A percentile compares a stretch with the other conserved stretches of the same genome.
These are phyloP conservation scores for Pelargonium nanum DNA, from an alignment of 345 rosid genomes.

Conservation along the genomic window DNA sequence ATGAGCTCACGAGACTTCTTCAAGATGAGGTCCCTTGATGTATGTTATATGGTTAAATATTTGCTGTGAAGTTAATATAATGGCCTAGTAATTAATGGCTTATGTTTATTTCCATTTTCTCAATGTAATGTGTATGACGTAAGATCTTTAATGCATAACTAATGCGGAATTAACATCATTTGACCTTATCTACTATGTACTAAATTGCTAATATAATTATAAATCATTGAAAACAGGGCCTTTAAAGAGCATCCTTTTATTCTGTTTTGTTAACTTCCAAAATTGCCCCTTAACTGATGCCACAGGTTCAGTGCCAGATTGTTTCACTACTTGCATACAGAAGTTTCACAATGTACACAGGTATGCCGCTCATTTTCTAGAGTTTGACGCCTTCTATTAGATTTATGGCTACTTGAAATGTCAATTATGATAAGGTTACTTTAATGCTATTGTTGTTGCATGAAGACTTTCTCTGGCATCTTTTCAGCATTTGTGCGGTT, in stretches of 20 bases:
- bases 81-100: too few relatives aligned
- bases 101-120: not conserved
- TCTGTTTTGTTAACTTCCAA: conserved; percentile 11
- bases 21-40: too few relatives aligned
- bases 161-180: not conserved
- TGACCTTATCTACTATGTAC: not conserved
- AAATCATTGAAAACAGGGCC: not conserved
- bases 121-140: not conserved
- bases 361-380: conserved; percentile 9
- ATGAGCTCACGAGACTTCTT: too few relatives aligned
- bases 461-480: conserved; percentile 9
- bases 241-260: not conserved
- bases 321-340: not conserved
- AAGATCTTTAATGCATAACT: not conserved
- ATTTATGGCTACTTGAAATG: conserved; percentile 14
- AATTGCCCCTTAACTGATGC: conserved; percentile 5
- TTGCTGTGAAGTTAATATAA: too few relatives aligned
- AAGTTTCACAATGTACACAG: not conserved
- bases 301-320: not conserved
- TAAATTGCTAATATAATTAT: too few relatives aligned
- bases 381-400: conserved; percentile 2
- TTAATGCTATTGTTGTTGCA: conserved; percentile 1
- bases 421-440: conserved; percentile 7
- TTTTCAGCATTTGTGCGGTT: conserved; percentile 8
- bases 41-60: not conserved